Conservation (phyloP, 2,329 filamentous ascomycete species). For the Torrubiellomyces zombiae region DNA sequence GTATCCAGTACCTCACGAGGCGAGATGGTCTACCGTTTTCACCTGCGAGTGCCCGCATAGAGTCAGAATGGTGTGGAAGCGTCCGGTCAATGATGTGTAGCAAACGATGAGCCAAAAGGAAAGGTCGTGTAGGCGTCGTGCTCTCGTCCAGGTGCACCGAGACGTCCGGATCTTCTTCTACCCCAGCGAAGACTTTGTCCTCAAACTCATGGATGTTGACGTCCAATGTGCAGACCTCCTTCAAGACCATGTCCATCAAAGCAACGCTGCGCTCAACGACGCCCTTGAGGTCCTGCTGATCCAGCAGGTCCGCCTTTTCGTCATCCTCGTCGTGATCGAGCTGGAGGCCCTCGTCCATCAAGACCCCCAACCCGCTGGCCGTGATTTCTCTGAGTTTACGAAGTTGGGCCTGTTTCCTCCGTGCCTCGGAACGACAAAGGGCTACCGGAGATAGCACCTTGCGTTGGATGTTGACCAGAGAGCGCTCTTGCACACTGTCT, state of each 20-base stretch:
- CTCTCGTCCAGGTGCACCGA: conserved; percentile 33
- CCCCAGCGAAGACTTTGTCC: conserved; percentile 45
- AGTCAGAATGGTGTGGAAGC: conserved; percentile 48
- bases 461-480: conserved; percentile 52
- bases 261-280: conserved; percentile 66
- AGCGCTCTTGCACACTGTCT: conserved; percentile 57
- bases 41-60: conserved; percentile 36
- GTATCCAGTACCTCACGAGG: conserved; percentile 78
- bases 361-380: conserved; percentile 69
- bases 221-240: conserved; percentile 49
- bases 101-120: conserved; percentile 49
- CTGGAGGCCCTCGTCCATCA: conserved; percentile 72
- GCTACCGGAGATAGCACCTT: conserved; percentile 66
- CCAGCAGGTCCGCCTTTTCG: conserved; percentile 35
- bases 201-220: conserved; percentile 46
- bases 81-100: conserved; percentile 50
- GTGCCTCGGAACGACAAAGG: conserved; percentile 55
- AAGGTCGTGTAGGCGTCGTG: conserved; percentile 28
- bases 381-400: conserved; percentile 62
- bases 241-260: conserved; percentile 72
- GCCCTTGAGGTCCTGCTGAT: conserved; percentile 43
- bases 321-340: conserved; percentile 46
- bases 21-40: conserved; percentile 60
- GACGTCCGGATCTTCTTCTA: conserved; percentile 44
- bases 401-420: conserved; percentile 55